Evolutionary conservation across 1,284 basidiomycete species (phyloP), one percentile per base, ranked within the genome.

Genomic region (Cryptococcus sp.): DNA sequence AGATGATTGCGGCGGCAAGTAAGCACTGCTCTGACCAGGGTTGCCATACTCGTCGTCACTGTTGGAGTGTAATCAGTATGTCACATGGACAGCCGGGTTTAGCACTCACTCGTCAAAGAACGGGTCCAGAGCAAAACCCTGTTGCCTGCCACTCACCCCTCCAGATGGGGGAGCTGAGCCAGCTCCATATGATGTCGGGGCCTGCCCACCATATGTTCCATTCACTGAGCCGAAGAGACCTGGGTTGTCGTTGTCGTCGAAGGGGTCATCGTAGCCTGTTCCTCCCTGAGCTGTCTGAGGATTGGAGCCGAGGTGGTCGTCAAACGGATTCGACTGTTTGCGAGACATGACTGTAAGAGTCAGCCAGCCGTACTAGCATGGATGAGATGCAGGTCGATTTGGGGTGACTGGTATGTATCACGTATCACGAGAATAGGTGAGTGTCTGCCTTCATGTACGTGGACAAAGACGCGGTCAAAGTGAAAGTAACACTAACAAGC

Each of bases 81-180:
- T 39, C 27, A 60, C 47, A 60, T 48, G 22, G 20, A 8, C 5
- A 50, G 25, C 2, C 30, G 17, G 20, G 25, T 11, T 47, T 2
- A 39, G 13, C 15, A 65, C 73, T 69, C 57, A 77, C 78, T 79
- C 78, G 64, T 79, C 77, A 56, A 79, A 79, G 69, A 79, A 79
- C 0, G 75, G 75, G 62, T 79, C 78, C 43, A 79, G 55, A 11
- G 72, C 69, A 56, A 71, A 75, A 15, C 74, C 72, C 41, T 69
- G 66, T 52, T 69, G 67, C 47, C 60, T 57, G 15, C 56, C 57
- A 47, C 5, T 35, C 30, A 35, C 30, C 10, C 30, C 30, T 35
- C 30, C 30, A 13, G 30, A 10, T 35, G 30, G 13, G 8, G 30
- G 30, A 35, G 47, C 47, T 3, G 42, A 35, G 27, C 50, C 45